phyloP scores from a whole-genome alignment of 768 basidiomycete genomes.

The Calocera cornea region DNA sequence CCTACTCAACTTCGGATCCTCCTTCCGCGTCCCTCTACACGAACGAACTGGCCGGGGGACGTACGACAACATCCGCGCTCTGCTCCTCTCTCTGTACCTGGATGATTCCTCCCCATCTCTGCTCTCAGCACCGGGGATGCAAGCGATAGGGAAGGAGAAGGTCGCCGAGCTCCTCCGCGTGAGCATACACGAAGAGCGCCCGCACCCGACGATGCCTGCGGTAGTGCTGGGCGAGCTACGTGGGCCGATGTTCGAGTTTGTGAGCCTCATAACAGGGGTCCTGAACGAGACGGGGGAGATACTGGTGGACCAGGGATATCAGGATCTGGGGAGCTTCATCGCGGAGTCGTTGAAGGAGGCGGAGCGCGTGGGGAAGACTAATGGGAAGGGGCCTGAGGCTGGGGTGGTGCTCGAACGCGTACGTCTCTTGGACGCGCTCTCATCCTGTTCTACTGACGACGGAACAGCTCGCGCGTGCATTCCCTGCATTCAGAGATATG shows the following conservation, averaged over 20 bases:
- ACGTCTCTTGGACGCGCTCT: slow-evolving; percentile 15
- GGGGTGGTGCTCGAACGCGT: slow-evolving; percentile 55
- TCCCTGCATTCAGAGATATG: slow-evolving; percentile 78
- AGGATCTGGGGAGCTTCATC: slow-evolving; percentile 62
- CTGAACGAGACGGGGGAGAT: slow-evolving; percentile 62
- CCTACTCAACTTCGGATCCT: slow-evolving; percentile 71
- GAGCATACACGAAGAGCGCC: slow-evolving; percentile 50
- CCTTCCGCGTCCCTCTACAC: slow-evolving; percentile 64
- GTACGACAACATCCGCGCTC: slow-evolving; percentile 67
- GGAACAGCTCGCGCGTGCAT: slow-evolving; percentile 53
- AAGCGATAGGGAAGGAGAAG: slow-evolving; percentile 35
- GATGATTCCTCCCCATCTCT: slow-evolving; percentile 40
- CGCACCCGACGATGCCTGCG: slow-evolving; percentile 55
- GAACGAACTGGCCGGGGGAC: slow-evolving; percentile 61
- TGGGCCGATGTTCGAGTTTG: slow-evolving; percentile 59
- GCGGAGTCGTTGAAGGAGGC: slow-evolving; percentile 50
- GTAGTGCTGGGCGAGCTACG: slow-evolving; percentile 62
- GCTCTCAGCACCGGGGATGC: slow-evolving; percentile 56
- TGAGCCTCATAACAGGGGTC: slow-evolving; percentile 47
- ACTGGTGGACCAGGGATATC: slow-evolving; percentile 46
- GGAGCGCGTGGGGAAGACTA: slow-evolving; percentile 24
- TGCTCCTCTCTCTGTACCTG: slow-evolving; percentile 60
- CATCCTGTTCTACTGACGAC: slow-evolving; percentile 3
- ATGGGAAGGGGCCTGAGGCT: slow-evolving; percentile 27
- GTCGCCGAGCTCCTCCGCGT: slow-evolving; percentile 66